Evolutionary conservation across 495 filamentous ascomycete genomes (phyloP), one percentile per base, ranked within the genome.

Genomic region (Xylaria cubensis): DNA sequence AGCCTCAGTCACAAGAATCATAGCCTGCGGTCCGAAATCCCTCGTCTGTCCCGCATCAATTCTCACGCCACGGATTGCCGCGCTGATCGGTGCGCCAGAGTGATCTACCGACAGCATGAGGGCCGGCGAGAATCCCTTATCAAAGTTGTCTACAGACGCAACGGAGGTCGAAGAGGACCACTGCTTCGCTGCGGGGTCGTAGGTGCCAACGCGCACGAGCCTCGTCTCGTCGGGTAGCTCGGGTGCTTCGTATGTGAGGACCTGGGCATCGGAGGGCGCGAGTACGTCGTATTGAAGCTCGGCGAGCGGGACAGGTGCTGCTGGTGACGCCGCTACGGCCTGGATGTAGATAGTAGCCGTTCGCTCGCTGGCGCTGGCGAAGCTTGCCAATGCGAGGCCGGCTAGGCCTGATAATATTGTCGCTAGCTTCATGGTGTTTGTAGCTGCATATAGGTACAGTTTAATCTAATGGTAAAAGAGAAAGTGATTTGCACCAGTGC

Each of bases 21-120:
- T 78, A 3, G 87, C 89, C 76, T 85, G 84, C 39, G 88, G 84
- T 51, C 87, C 82, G 77, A 89, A 89, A 71, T 88, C 86, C 48
- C 87, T 77, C 72, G 87, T 88, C 71, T 83, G 79, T 15, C 86
- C 87, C 13, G 87, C 87, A 72, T 89, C 86, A 67, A 89, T 85
- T 71, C 72, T 74, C 5, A 85, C 81, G 6, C 86, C 84, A 58
- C 78, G 77, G 34, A 71, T 42, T 24, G 69, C 69, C 46, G 69
- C 69, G 19, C 69, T 71, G 64, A 88, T 58, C 6, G 84, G 76
- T 17, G 78, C 75, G 34, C 82, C 83, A n/a, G 76, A 59, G 15
- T 34, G 73, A 66, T 83, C 83, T n/a, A 88, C 73, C 19, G 78
- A 78, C 42, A 89, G 72, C 29, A 84, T 74, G 59, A 89, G 76